These are phyloP conservation scores for Carex kokanica DNA, from an alignment of 176 grass and related monocot genomes.

Conservation along the genomic window DNA sequence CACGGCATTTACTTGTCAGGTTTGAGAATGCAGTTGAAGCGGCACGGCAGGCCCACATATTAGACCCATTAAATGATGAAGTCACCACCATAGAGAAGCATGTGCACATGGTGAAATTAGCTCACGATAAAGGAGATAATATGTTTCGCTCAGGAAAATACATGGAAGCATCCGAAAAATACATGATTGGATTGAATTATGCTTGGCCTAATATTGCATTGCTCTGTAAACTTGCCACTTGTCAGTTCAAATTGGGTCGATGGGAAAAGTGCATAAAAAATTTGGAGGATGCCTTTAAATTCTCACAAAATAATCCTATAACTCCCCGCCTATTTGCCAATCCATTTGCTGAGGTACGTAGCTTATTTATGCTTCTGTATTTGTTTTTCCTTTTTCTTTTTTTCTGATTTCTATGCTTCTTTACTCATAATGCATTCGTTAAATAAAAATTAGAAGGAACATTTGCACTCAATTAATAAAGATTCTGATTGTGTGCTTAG, in stretches of 20 bases:
- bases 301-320: too few relatives aligned
- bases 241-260: not conserved
- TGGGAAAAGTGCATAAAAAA: not conserved
- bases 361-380: too few relatives aligned
- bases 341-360: too few relatives aligned
- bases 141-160: conserved; percentile 15
- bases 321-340: too few relatives aligned
- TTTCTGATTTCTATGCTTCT: too few relatives aligned
- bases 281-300: not conserved
- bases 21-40: conserved; percentile 48
- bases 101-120: conserved; percentile 35
- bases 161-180: not conserved
- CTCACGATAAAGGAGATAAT: conserved; percentile 51
- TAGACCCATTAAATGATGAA: conserved; percentile 41
- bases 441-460: too few relatives aligned
- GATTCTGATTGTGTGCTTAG: too few relatives aligned
- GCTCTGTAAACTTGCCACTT: not conserved
- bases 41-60: conserved; percentile 40
- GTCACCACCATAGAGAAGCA: conserved; percentile 33
- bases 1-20: conserved; percentile 15
- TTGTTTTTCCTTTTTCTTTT: too few relatives aligned
- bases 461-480: too few relatives aligned
- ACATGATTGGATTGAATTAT: not conserved
- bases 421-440: too few relatives aligned
- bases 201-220: not conserved